Evolutionary conservation across 805 yeast genomes (phyloP).

Genomic region (Cyberlindnera maritima): DNA sequence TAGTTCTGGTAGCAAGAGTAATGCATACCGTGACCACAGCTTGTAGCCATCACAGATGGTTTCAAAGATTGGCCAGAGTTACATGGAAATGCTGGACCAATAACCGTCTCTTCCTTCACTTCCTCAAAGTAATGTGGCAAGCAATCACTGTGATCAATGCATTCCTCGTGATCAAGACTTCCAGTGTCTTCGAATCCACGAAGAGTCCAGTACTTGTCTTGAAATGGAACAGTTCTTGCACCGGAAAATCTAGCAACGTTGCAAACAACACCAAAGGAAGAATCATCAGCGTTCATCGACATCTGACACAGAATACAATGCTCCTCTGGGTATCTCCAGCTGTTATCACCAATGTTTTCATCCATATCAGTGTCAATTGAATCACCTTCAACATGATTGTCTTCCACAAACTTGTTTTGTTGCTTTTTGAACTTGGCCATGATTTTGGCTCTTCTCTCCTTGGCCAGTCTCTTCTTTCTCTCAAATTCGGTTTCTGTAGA

Average conservation of each 20-base stretch:
- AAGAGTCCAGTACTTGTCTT: constrained; percentile 60
- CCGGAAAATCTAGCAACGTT: constrained; percentile 57
- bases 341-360: constrained; percentile 32
- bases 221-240: constrained; percentile 62
- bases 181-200: constrained; percentile 53
- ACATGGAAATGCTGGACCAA: constrained; percentile 67
- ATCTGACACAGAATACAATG: constrained; percentile 83
- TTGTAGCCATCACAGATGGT: constrained; percentile 40
- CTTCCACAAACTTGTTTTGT: constrained; percentile 70
- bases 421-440: constrained; percentile 78
- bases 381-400: constrained; percentile 36
- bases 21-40: constrained; percentile 97
- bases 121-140: constrained; percentile 39
- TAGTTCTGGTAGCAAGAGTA: constrained; percentile 69
- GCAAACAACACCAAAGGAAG: constrained; percentile 71
- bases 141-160: constrained; percentile 25
- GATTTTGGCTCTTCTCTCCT: constrained; percentile 64
- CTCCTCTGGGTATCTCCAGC: constrained; percentile 68
- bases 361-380: constrained; percentile 38
- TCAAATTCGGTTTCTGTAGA: constrained; percentile 38
- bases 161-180: constrained; percentile 16
- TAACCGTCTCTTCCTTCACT: constrained; percentile 37
- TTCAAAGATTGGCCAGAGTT: constrained; percentile 31
- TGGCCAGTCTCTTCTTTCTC: constrained; percentile 65
- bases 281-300: constrained; percentile 58